These are phyloP conservation scores for Termitomyces sp. DNA, from an alignment of 768 basidiomycete genomes.

Conservation along the genomic window DNA sequence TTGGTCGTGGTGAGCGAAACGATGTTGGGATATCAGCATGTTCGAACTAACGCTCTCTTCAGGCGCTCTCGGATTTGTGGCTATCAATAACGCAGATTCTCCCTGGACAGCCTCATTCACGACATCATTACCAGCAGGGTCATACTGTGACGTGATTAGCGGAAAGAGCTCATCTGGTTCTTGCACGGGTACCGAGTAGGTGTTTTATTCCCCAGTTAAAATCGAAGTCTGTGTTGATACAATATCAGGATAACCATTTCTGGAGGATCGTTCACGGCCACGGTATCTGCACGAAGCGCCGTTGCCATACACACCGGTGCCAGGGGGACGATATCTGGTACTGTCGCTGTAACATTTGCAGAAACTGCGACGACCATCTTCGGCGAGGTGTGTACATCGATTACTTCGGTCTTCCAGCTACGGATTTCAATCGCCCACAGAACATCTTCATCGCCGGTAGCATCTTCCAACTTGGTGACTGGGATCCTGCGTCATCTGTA, in stretches of 20 bases:
- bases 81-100: slow-evolving; percentile 61
- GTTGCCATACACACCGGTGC: slow-evolving; percentile 53
- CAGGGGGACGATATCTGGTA: slow-evolving; percentile 18
- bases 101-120: slow-evolving; percentile 53
- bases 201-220: neutral
- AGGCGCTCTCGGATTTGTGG: slow-evolving; percentile 59
- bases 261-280: slow-evolving; percentile 45
- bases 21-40: neutral
- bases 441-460: slow-evolving; percentile 61
- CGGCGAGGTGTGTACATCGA: slow-evolving; percentile 41
- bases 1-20: slow-evolving; percentile 47
- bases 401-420: neutral
- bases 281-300: slow-evolving; percentile 47
- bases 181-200: slow-evolving; percentile 53
- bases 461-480: slow-evolving; percentile 49
- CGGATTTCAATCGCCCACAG: slow-evolving; percentile 22
- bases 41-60: neutral
- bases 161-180: slow-evolving; percentile 35
- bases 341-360: slow-evolving; percentile 43
- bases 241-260: slow-evolving; percentile 44
- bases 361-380: slow-evolving; percentile 54
- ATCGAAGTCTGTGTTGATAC: too few relatives aligned
- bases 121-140: slow-evolving; percentile 53
- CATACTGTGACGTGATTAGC: slow-evolving; percentile 63
- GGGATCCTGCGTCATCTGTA: slow-evolving; percentile 47